These are phyloP conservation scores for Pyrrhoderma noxium DNA, from an alignment of 1,284 basidiomycete species.

Conservation along the genomic window DNA sequence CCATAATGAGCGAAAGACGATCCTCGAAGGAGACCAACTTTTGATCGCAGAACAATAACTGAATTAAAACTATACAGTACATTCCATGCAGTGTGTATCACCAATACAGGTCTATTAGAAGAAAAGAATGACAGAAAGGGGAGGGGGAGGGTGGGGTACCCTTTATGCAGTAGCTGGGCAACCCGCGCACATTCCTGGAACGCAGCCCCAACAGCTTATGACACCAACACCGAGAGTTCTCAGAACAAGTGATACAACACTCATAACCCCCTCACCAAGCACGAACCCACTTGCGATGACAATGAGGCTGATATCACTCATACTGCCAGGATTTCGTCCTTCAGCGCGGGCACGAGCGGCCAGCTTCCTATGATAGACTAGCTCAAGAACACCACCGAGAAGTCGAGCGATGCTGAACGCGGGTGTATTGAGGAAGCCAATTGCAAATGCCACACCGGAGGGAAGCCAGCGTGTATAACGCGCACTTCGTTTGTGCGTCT, in stretches of 20 bases:
- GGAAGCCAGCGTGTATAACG: constrained; percentile 71
- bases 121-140: too few relatives aligned
- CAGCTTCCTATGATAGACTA: constrained; percentile 50
- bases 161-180: constrained; percentile 38
- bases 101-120: neutral
- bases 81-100: neutral
- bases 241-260: constrained; percentile 72
- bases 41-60: neutral
- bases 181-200: constrained; percentile 62
- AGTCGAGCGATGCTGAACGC: constrained; percentile 90
- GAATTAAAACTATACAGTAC: neutral
- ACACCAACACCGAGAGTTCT: constrained; percentile 70
- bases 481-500: constrained; percentile 42
- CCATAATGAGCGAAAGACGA: neutral
- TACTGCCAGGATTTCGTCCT: constrained; percentile 21
- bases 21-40: neutral
- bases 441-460: constrained; percentile 84
- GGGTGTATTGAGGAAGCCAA: constrained; percentile 92
- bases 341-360: constrained; percentile 37
- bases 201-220: constrained; percentile 80
- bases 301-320: constrained; percentile 64
- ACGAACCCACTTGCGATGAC: constrained; percentile 94
- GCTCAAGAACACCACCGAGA: constrained; percentile 80
- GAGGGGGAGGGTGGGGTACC: too few relatives aligned
- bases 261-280: constrained; percentile 87